phyloP scores from a whole-genome alignment of 176 grass and related monocot genomes.

The Saccharum officinarum region DNA sequence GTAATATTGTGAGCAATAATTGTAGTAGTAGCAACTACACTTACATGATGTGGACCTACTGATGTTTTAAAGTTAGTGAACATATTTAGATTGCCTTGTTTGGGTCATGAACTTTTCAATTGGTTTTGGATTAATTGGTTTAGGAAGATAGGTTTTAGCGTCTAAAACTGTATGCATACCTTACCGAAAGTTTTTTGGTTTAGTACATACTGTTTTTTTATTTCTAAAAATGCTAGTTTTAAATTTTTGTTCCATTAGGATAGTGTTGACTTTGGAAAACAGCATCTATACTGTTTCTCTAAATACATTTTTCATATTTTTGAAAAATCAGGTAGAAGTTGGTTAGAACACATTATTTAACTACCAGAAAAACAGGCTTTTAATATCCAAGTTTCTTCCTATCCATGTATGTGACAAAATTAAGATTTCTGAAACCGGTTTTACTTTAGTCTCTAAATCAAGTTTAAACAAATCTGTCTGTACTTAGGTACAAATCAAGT shows the following conservation, averaged over 20 bases:
- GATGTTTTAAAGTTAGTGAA: not conserved
- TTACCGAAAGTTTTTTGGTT: not conserved
- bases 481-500: not conserved
- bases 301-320: not conserved
- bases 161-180: not conserved
- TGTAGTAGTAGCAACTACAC: not conserved
- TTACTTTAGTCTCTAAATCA: not conserved
- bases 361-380: not conserved
- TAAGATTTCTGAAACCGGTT: not conserved
- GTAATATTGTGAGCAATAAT: not conserved
- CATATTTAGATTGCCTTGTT: not conserved
- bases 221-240: not conserved
- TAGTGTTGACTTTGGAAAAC: not conserved
- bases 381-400: not conserved
- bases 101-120: not conserved
- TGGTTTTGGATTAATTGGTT: not conserved
- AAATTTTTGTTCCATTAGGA: not conserved
- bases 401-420: not conserved
- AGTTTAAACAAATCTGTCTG: not conserved
- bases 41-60: not conserved
- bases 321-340: not conserved
- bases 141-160: not conserved
- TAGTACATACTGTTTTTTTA: not conserved
- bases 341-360: not conserved
- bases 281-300: not conserved